These are phyloP conservation scores for Naumovozyma castellii DNA, from an alignment of 805 yeast species.

Conservation along the genomic window DNA sequence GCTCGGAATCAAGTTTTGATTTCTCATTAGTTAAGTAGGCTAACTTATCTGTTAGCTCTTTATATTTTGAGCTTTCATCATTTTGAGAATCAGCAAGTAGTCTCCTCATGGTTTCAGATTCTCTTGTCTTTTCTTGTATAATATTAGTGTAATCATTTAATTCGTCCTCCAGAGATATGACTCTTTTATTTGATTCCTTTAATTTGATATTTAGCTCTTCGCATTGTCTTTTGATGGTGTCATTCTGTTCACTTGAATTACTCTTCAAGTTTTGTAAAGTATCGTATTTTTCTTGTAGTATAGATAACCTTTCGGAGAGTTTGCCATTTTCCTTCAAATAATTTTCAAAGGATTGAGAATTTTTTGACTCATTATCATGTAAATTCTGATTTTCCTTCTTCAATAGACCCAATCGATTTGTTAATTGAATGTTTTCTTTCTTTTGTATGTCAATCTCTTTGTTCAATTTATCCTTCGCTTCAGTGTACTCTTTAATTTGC, in stretches of 20 bases:
- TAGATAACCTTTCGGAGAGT: conserved; percentile 34
- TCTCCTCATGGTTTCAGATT: conserved; percentile 62
- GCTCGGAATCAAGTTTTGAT: conserved; percentile 46
- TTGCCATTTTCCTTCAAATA: conserved; percentile 33
- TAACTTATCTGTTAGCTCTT: conserved; percentile 48
- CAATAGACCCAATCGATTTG: conserved; percentile 24
- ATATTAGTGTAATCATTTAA: conserved; percentile 62
- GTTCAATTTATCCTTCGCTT: conserved; percentile 19
- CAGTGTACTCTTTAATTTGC: conserved; percentile 33
- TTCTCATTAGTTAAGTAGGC: conserved; percentile 50
- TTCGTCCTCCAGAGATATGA: conserved; percentile 72
- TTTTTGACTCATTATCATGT: conserved; percentile 32
- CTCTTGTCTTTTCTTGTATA: conserved; percentile 74
- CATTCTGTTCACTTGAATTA: conserved; percentile 37
- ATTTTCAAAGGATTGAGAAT: conserved; percentile 30
- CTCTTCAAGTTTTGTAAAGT: conserved; percentile 30
- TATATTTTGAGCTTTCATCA: conserved; percentile 39
- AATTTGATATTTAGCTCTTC: conserved; percentile 63
- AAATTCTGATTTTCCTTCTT: conserved; percentile 32
- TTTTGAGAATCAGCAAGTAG: conserved; percentile 62
- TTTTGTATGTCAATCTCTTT: conserved; percentile 23
- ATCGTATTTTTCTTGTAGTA: conserved; percentile 32
- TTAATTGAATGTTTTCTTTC: conserved; percentile 28
- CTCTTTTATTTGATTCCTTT: conserved; percentile 51
- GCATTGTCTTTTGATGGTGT: conserved; percentile 50